These are phyloP conservation scores for Sungouiella blattae DNA, from an alignment of 805 yeast species.

Conservation along the genomic window DNA sequence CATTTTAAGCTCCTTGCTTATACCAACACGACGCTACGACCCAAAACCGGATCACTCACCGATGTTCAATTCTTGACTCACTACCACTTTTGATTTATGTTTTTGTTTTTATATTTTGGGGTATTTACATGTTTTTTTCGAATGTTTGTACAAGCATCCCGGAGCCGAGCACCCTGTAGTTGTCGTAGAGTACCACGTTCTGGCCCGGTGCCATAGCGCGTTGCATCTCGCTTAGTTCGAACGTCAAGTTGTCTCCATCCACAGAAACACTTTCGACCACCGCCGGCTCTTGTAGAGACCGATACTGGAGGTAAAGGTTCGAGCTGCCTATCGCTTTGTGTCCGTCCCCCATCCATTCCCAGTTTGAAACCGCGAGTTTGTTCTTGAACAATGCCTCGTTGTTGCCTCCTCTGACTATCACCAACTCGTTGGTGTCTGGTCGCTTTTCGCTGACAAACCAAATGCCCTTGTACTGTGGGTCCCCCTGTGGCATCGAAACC, in stretches of 20 bases:
- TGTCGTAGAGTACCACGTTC: conserved; percentile 67
- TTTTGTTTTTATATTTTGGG: not conserved
- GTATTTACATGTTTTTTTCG: conserved; percentile 1
- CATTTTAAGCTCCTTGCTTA: conserved; percentile 22
- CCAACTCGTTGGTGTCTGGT: conserved; percentile 61
- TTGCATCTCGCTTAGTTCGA: conserved; percentile 43
- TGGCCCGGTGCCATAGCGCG: conserved; percentile 92
- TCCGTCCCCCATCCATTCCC: conserved; percentile 46
- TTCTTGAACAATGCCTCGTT: conserved; percentile 52
- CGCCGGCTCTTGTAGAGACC: conserved; percentile 68
- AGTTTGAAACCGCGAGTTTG: conserved; percentile 37
- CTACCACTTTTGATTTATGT: conserved; percentile 1
- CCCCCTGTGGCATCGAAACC: conserved; percentile 85
- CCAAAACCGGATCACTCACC: not conserved
- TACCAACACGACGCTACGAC: not conserved
- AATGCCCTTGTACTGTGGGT: conserved; percentile 65
- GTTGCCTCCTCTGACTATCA: conserved; percentile 71
- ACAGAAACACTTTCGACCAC: conserved; percentile 23
- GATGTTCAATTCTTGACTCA: not conserved
- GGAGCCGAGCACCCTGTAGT: conserved; percentile 56
- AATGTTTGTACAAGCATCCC: conserved; percentile 10
- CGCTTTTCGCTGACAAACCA: conserved; percentile 86
- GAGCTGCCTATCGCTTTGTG: conserved; percentile 1
- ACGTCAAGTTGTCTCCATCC: conserved; percentile 16
- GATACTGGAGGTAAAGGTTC: conserved; percentile 52